phyloP scores from a whole-genome alignment of 257 asterid species.

The Leonotis leonurus region DNA sequence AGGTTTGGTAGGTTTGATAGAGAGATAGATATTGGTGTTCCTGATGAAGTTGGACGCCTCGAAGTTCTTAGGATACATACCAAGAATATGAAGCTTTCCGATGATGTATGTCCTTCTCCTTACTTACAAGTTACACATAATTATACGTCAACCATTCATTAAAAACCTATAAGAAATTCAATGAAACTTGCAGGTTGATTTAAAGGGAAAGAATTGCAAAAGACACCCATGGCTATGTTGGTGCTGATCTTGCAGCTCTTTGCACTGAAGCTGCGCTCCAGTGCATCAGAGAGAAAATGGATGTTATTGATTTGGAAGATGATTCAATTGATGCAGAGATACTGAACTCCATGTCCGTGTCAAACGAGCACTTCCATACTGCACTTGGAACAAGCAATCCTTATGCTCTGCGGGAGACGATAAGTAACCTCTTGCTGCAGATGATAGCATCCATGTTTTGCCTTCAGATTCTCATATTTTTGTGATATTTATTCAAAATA shows the following conservation, averaged over 20 bases:
- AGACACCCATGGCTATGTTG: conserved; percentile 60
- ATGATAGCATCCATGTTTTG: neutral
- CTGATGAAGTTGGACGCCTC: conserved; percentile 59
- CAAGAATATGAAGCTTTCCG: conserved; percentile 52
- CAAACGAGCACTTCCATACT: conserved; percentile 57
- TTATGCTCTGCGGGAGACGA: conserved; percentile 54
- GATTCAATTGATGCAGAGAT: conserved; percentile 59
- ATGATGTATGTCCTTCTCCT: conserved; percentile 28
- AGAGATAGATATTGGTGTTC: conserved; percentile 27
- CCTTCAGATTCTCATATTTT: neutral
- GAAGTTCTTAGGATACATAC: conserved; percentile 56
- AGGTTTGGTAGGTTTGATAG: conserved; percentile 24
- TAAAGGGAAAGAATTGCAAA: conserved; percentile 48
- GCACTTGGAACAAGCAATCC: conserved; percentile 68
- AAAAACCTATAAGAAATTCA: neutral
- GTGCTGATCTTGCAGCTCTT: conserved; percentile 68
- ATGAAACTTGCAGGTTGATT: conserved; percentile 37
- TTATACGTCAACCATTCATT: neutral
- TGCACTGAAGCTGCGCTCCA: conserved; percentile 68
- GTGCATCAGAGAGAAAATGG: conserved; percentile 66
- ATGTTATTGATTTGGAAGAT: conserved; percentile 55
- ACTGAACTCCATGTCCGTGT: conserved; percentile 52
- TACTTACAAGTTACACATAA: neutral
- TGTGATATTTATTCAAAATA: neutral
- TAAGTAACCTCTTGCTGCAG: conserved; percentile 23